phyloP scores from a whole-genome alignment of 164 flowering plant species.

The Stephania japonica region DNA sequence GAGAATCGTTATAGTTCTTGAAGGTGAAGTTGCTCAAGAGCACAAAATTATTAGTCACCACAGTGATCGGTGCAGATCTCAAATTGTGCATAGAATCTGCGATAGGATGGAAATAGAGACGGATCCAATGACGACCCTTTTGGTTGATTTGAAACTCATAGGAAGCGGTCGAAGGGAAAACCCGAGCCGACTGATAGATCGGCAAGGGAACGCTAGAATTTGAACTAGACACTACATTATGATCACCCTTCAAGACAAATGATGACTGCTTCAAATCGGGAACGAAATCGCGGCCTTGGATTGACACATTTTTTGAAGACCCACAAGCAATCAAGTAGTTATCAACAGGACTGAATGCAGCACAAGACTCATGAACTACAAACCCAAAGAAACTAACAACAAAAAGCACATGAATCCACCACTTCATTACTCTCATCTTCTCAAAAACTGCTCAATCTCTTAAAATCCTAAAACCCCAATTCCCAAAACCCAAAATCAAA shows the following conservation, averaged over 20 bases:
- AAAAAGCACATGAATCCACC: constrained; percentile 27
- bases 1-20: constrained; percentile 45
- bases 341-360: constrained; percentile 56
- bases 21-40: constrained; percentile 66
- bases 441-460: constrained; percentile 3
- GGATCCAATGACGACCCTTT: constrained; percentile 69
- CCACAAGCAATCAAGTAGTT: constrained; percentile 74
- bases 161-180: constrained; percentile 45
- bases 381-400: constrained; percentile 23
- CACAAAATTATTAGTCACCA: constrained; percentile 51
- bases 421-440: constrained; percentile 20
- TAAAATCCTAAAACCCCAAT: constrained; percentile 2
- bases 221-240: constrained; percentile 30
- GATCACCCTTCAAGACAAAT: constrained; percentile 30
- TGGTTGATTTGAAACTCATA: constrained; percentile 53
- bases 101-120: constrained; percentile 53
- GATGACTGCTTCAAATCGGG: constrained; percentile 65
- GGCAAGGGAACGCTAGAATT: constrained; percentile 53
- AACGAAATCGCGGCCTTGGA: constrained; percentile 51
- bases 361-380: constrained; percentile 22
- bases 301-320: constrained; percentile 52
- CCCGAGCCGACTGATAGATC: constrained; percentile 49
- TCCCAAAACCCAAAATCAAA: constrained; percentile 1
- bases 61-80: constrained; percentile 43
- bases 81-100: constrained; percentile 36